These are phyloP conservation scores for Blastocystis sp. DNA, from an alignment of 352 stramenopile species.

Conservation along the genomic window DNA sequence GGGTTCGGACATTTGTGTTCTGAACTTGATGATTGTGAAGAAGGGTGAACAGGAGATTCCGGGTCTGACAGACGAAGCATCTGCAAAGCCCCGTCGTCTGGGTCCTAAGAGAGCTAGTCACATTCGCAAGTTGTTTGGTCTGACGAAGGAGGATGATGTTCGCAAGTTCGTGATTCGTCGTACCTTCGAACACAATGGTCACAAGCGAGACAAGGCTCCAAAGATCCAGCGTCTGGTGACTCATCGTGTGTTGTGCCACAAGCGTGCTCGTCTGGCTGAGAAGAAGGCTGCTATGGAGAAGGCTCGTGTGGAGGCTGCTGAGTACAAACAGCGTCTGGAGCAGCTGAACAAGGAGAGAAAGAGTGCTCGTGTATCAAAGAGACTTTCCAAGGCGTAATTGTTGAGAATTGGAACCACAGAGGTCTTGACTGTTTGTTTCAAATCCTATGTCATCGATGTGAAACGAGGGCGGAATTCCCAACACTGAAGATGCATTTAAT, in stretches of 20 bases:
- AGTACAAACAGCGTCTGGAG: conserved; percentile 44
- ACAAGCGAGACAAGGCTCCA: conserved; percentile 91
- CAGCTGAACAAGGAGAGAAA: conserved; percentile 35
- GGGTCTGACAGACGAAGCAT: too few species aligned
- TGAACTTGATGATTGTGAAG: conserved; percentile 98
- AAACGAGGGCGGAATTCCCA: too few species aligned
- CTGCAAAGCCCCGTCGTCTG: too few species aligned
- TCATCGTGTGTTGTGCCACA: conserved; percentile 88
- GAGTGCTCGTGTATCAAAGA: background rate
- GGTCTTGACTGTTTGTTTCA: background rate
- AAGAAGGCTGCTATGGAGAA: background rate
- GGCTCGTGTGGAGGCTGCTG: too few species aligned
- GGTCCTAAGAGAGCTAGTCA: too few species aligned
- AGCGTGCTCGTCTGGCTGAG: conserved; percentile 67
- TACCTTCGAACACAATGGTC: conserved; percentile 95
- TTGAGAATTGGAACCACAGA: background rate
- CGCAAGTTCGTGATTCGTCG: conserved; percentile 83
- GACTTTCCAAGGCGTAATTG: background rate
- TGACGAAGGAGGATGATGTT: too few species aligned
- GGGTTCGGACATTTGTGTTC: conserved; percentile 92
- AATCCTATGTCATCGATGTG: too few species aligned
- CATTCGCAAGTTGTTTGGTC: too few species aligned
- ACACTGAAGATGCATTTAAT: too few species aligned
- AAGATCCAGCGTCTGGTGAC: conserved; percentile 99
- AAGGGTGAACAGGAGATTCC: too few species aligned